Percentiles rank a stretch among this genome's conserved stretches.
Conservation (phyloP, 768 basidiomycete genomes). For the Naganishia friedmannii region DNA sequence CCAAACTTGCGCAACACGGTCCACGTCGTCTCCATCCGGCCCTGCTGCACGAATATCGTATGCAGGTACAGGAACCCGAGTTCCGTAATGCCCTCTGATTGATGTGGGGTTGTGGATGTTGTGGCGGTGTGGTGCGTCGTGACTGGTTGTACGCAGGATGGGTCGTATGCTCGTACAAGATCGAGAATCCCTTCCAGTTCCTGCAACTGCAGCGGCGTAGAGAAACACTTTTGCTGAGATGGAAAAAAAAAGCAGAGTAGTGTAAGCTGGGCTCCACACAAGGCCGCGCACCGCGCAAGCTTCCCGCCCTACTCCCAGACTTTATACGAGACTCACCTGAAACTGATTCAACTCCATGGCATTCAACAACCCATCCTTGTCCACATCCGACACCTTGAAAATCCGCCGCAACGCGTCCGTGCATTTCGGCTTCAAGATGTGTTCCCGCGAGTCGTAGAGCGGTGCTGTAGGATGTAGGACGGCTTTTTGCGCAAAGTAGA, state of each 20-base stretch:
- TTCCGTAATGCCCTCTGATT: conserved; percentile 71
- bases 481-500: conserved; percentile 98
- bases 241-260: too few relatives aligned
- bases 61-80: conserved; percentile 90
- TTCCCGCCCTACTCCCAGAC: too few relatives aligned
- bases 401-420: conserved; percentile 81
- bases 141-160: conserved; percentile 63
- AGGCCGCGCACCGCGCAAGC: too few relatives aligned
- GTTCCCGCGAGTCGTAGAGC: conserved; percentile 91
- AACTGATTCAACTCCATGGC: conserved; percentile 92
- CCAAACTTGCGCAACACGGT: conserved; percentile 91
- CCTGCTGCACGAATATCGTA: conserved; percentile 93
- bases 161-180: conserved; percentile 76
- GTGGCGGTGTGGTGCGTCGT: conserved; percentile 35
- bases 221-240: conserved; percentile 90
- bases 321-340: conserved; percentile 61
- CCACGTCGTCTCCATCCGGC: conserved; percentile 95
- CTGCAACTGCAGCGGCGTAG: conserved; percentile 81
- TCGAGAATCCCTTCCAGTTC: conserved; percentile 96
- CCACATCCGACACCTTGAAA: conserved; percentile 91
- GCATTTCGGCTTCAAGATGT: conserved; percentile 92
- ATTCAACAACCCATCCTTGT: conserved; percentile 90
- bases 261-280: too few relatives aligned
- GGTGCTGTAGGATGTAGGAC: conserved; percentile 96
- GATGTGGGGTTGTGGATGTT: conserved; percentile 15